These are phyloP conservation scores for Sarcomyxa edulis DNA, from an alignment of 768 basidiomycete species.

Conservation along the genomic window DNA sequence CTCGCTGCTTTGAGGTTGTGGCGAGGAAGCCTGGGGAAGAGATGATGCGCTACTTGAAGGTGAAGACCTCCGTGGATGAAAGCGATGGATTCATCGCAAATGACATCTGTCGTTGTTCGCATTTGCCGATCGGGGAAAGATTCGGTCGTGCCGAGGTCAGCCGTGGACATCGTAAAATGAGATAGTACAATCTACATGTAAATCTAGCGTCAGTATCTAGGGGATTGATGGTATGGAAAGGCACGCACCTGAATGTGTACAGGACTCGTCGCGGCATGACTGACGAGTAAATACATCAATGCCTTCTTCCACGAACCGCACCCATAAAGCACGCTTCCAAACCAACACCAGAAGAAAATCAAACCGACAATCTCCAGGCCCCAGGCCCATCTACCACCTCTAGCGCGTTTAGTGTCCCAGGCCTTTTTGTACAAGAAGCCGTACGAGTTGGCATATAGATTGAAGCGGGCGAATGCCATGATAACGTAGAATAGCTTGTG, in stretches of 20 bases:
- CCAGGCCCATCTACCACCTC: conserved; percentile 75
- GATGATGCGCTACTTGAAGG: conserved; percentile 94
- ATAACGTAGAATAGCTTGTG: conserved; percentile 92
- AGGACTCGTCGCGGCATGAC: conserved; percentile 83
- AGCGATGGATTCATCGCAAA: conserved; percentile 75
- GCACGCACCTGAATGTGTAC: conserved; percentile 84
- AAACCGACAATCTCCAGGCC: conserved; percentile 72
- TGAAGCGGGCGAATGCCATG: conserved; percentile 89
- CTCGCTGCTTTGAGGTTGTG: conserved; percentile 89
- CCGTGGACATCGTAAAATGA: conserved; percentile 94
- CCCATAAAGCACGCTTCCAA: conserved; percentile 58
- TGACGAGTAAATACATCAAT: conserved; percentile 74
- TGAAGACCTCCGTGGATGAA: conserved; percentile 98
- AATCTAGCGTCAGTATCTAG: not conserved
- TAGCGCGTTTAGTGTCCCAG: conserved; percentile 55
- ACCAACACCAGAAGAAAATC: conserved; percentile 89
- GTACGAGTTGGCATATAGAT: conserved; percentile 90
- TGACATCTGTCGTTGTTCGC: conserved; percentile 95
- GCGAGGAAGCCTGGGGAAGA: conserved; percentile 92
- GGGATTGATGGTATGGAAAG: conserved; percentile 5
- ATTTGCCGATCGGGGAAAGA: conserved; percentile 93
- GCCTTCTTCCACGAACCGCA: conserved; percentile 70
- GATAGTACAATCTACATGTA: conserved; percentile 81
- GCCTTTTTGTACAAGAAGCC: conserved; percentile 62
- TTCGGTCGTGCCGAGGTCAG: conserved; percentile 84